phyloP scores from a whole-genome alignment of 352 stramenopile species.

The Phytopythium oedochilum region DNA sequence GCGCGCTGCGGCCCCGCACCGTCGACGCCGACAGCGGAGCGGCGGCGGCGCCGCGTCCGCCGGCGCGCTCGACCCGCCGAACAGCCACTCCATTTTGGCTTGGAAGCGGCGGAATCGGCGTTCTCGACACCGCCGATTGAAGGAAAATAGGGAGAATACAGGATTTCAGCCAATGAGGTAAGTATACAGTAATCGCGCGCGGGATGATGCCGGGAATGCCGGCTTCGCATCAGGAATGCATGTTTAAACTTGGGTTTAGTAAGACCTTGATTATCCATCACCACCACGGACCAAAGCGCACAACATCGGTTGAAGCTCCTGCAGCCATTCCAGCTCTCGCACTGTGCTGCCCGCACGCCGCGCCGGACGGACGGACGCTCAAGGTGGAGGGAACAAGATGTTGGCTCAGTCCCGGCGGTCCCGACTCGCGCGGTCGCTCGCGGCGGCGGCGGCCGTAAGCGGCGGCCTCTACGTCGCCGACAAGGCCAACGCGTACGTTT shows the following conservation, averaged over 20 bases:
- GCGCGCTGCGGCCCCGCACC: conserved; percentile 55
- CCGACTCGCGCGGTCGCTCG: conserved; percentile 9
- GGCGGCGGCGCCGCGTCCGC: conserved; percentile 14
- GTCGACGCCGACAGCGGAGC: conserved; percentile 53
- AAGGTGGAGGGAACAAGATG: no score
- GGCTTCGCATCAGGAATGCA: neutral
- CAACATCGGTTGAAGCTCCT: neutral
- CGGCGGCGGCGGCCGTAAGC: conserved; percentile 18
- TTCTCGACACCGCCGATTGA: neutral
- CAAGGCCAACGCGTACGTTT: conserved; percentile 40
- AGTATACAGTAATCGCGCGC: no score
- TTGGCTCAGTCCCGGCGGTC: neutral
- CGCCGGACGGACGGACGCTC: no score
- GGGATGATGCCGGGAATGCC: no score
- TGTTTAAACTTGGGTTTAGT: neutral
- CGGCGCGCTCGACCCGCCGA: conserved; percentile 15
- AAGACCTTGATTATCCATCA: neutral
- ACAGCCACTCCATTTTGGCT: conserved; percentile 61
- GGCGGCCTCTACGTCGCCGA: conserved; percentile 34
- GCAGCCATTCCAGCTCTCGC: neutral
- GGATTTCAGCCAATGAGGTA: neutral
- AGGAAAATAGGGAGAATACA: neutral
- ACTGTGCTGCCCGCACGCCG: no score
- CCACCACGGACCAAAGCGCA: neutral
- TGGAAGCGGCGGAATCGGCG: neutral